Conservation (phyloP, 164 flowering plant genomes). For the Macadamia tetraphylla region DNA sequence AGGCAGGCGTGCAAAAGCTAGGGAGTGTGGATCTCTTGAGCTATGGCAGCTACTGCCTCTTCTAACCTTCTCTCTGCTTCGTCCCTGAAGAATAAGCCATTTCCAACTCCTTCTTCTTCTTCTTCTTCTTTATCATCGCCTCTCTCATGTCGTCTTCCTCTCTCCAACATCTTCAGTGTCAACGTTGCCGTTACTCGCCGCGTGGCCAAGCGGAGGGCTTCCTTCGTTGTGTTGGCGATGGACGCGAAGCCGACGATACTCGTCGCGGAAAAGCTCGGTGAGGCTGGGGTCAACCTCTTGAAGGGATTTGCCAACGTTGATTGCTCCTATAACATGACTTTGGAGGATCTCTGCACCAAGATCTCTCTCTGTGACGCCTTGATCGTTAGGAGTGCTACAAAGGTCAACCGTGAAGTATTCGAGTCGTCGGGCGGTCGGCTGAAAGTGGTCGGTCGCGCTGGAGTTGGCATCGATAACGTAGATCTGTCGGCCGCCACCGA, state of each 20-base stretch:
- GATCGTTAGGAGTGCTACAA: conserved; percentile 81
- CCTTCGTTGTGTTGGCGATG: conserved; percentile 25
- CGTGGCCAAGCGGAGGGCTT: conserved; percentile 7
- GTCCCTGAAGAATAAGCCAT: conserved; percentile 10
- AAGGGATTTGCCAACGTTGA: conserved; percentile 74
- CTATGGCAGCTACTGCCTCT: conserved; percentile 34
- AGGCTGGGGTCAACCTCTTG: conserved; percentile 60
- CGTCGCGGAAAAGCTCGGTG: conserved; percentile 85
- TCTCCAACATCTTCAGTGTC: conserved; percentile 18
- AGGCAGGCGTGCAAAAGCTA: too few species aligned
- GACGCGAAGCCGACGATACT: conserved; percentile 73
- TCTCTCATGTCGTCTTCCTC: conserved; percentile 20
- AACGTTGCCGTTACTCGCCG: conserved; percentile 16
- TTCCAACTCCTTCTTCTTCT: too few species aligned
- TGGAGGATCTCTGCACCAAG: conserved; percentile 83
- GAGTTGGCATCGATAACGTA: conserved; percentile 86
- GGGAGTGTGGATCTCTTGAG: too few species aligned
- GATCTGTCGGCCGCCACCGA: conserved; percentile 84
- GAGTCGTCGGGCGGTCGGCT: conserved; percentile 65
- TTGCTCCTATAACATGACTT: conserved; percentile 63
- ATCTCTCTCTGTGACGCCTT: conserved; percentile 90
- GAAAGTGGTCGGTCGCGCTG: conserved; percentile 86
- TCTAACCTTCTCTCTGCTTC: conserved; percentile 22
- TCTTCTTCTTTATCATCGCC: neutral
- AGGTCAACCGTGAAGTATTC: conserved; percentile 74